Percentiles rank a stretch among this genome's conserved stretches.
phyloP scores from a whole-genome alignment of 768 basidiomycete genomes.

The Macrolepiota fuliginosa region DNA sequence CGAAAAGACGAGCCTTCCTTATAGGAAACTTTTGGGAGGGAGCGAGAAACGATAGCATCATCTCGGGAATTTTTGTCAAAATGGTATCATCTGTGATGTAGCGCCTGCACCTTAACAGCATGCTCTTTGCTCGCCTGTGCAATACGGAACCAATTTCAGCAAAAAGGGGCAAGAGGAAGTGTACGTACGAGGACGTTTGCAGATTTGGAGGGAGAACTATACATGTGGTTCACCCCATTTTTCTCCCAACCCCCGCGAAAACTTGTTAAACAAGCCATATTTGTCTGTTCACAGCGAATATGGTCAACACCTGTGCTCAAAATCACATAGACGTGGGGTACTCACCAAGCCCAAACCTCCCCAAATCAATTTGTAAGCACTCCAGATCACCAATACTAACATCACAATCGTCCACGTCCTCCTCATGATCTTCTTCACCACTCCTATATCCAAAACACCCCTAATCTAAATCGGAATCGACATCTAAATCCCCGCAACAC shows the following conservation, averaged over 20 bases:
- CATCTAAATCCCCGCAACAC: slow-evolving; percentile 67
- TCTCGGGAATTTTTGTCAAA: too few species aligned
- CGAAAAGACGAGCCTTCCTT: too few species aligned
- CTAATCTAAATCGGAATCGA: slow-evolving; percentile 36
- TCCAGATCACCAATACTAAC: too few species aligned
- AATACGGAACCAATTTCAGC: not conserved
- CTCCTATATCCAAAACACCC: slow-evolving; percentile 22
- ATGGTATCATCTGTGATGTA: slow-evolving; percentile 60
- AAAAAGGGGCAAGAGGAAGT: too few species aligned
- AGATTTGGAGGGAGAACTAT: slow-evolving; percentile 80
- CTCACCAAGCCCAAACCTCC: slow-evolving; percentile 70
- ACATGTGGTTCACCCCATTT: slow-evolving; percentile 82
- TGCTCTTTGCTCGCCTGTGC: slow-evolving; percentile 57
- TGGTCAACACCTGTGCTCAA: not conserved
- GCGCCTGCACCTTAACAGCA: slow-evolving; percentile 51
- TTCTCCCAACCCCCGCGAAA: slow-evolving; percentile 68
- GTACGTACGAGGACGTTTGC: slow-evolving; percentile 68
- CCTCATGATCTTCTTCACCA: too few species aligned
- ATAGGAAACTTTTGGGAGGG: too few species aligned
- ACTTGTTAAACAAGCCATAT: slow-evolving; percentile 73
- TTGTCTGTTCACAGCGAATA: slow-evolving; percentile 47
- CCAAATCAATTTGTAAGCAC: slow-evolving; percentile 75
- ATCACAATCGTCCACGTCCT: too few species aligned
- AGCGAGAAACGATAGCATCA: too few species aligned
- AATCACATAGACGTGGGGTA: slow-evolving; percentile 13